Conservation (phyloP, 805 yeast genomes). For the Cyberlindnera mississippiensis region DNA sequence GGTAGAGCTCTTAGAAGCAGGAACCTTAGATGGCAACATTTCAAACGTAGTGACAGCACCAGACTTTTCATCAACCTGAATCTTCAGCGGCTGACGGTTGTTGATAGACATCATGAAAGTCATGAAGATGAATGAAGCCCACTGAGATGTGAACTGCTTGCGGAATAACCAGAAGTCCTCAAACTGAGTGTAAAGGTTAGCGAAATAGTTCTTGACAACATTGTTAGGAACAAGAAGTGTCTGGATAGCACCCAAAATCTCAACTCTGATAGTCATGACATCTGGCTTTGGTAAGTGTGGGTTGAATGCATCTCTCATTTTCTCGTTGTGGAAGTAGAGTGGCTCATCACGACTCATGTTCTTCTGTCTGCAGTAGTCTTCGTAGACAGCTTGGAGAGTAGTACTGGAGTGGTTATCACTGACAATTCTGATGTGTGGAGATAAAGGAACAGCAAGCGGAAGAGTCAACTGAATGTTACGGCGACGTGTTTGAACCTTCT, state of each 20-base stretch:
- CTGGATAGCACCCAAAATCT: slow-evolving; percentile 87
- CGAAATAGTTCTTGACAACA: slow-evolving; percentile 74
- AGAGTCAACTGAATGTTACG: slow-evolving; percentile 80
- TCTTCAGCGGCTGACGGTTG: slow-evolving; percentile 90
- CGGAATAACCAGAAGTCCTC: slow-evolving; percentile 98
- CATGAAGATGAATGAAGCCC: slow-evolving; percentile 88
- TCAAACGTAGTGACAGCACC: slow-evolving; percentile 94
- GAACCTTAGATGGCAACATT: slow-evolving; percentile 86
- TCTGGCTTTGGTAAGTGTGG: slow-evolving; percentile 94
- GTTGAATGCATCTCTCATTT: slow-evolving; percentile 88
- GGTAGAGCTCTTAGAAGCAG: slow-evolving; percentile 39
- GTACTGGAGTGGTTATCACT: slow-evolving; percentile 76
- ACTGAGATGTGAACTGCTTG: slow-evolving; percentile 90
- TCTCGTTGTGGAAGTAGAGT: slow-evolving; percentile 77
- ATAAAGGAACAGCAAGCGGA: slow-evolving; percentile 89
- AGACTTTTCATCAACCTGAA: slow-evolving; percentile 71
- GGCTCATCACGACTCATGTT: slow-evolving; percentile 86
- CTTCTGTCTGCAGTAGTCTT: slow-evolving; percentile 71
- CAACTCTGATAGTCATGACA: slow-evolving; percentile 80
- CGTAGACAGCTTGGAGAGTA: slow-evolving; percentile 78
- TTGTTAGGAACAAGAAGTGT: slow-evolving; percentile 81
- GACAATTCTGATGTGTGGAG: slow-evolving; percentile 90
- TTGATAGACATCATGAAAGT: slow-evolving; percentile 94
- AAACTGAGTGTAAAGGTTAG: slow-evolving; percentile 63
- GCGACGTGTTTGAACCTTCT: slow-evolving; percentile 83